Percentiles rank a stretch among this genome's conserved stretches.
phyloP scores from a whole-genome alignment of 2,329 filamentous ascomycete species.

The Parascedosporium putredinis region DNA sequence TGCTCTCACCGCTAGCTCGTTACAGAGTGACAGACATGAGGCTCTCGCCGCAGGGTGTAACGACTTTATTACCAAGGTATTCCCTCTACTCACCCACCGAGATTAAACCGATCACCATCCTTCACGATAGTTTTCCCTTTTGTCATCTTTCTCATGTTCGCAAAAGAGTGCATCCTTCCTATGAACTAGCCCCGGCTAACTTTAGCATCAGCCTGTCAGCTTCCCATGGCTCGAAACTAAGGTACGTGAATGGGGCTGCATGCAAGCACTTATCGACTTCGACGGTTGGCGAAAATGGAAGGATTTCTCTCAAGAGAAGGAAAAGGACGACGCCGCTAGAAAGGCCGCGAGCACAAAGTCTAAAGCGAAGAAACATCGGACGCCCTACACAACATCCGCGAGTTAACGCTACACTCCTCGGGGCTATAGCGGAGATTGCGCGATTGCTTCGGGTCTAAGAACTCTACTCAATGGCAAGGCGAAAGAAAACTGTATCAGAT shows the following conservation, averaged over 20 bases:
- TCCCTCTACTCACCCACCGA: neutral
- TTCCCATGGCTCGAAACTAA: conserved; percentile 97
- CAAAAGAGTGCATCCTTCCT: no score
- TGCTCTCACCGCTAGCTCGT: conserved; percentile 82
- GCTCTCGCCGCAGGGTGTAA: conserved; percentile 93
- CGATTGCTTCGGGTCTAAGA: no score
- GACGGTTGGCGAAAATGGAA: conserved; percentile 98
- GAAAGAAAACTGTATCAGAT: no score
- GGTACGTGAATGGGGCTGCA: conserved; percentile 98
- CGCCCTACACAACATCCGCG: conserved; percentile 23
- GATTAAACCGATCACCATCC: no score
- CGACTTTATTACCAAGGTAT: conserved; percentile 93
- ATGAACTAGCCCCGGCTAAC: no score
- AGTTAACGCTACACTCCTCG: neutral
- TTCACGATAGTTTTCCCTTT: no score
- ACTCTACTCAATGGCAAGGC: no score
- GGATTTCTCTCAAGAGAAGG: conserved; percentile 47
- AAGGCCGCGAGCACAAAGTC: conserved; percentile 31
- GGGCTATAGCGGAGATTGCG: neutral
- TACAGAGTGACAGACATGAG: conserved; percentile 93
- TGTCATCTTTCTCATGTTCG: no score
- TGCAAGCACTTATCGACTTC: conserved; percentile 98
- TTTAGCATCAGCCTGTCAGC: conserved; percentile 97
- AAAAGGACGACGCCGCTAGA: conserved; percentile 19
- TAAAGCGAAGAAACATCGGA: conserved; percentile 35